Evolutionary conservation across 148 eudicot species (phyloP), one percentile per base, ranked within the genome.

Genomic region (Vaccinium myrtillus): DNA sequence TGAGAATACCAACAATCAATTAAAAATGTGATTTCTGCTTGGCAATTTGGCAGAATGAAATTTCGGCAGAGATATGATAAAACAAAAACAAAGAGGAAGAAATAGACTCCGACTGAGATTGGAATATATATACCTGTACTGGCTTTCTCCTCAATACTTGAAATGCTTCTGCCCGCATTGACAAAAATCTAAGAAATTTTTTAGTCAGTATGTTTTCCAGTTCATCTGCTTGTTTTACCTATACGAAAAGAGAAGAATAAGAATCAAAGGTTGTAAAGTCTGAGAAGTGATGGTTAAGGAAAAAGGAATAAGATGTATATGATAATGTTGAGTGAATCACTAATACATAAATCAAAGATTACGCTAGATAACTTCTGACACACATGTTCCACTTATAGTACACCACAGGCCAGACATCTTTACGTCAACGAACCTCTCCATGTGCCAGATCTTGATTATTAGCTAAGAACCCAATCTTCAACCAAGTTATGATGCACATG

Each of bases 141-240:
- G 98, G 99, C 87, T 97, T 95, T 93, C 99, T 92, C 89, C 99
- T 87, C 87, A 97, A 83, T 39, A 97, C 98, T 88, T 97, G 93
- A 93, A 97, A 97, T 84, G 98, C 99, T 92, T 97, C 98, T 27
- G 99, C 99, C 86, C 99, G 90, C 99, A 97, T 97, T 6, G 99
- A 95, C 89, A 95, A 87, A 90, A 97, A 97, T 89, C 99, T 90
- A 54, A 97, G 98, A 71, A 97, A 96, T 84, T 97, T 97, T 88
- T 97, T 97, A 36, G 99, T 87, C 70, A 97, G 87, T 70, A 97
- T 95, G 88, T 95, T 95, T 88, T 97, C 99, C 85, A 97, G 93
- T 90, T 97, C 99, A 91, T 97, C 99, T 36, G 99, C 89, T 85
- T 97, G 99, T 87, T 93, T 97, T 65, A 97, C 98, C 99, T 97